Percentiles rank a stretch among this genome's conserved stretches.
phyloP scores from a whole-genome alignment of 305 asterid genomes.

The Fraxinus paxiana region DNA sequence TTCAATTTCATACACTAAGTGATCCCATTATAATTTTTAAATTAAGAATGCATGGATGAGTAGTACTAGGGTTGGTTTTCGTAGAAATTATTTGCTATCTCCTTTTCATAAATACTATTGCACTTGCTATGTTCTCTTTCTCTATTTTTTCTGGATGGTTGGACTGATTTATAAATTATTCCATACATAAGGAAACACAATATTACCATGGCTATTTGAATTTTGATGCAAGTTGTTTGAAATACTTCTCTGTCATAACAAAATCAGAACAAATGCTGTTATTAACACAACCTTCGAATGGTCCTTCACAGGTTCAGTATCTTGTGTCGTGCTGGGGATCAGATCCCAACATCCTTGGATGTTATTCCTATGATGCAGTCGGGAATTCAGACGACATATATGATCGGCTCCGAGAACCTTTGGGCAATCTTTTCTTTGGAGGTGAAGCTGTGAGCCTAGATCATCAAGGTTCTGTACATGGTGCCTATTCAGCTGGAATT shows the following conservation, averaged over 20 bases:
- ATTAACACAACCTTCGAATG: conserved; percentile 13
- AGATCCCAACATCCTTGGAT: conserved; percentile 76
- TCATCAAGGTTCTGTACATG: conserved; percentile 95
- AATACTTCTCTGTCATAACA: neutral
- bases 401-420: conserved; percentile 75
- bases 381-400: conserved; percentile 79
- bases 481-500: conserved; percentile 86
- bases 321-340: conserved; percentile 89
- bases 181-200: neutral
- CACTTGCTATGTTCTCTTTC: neutral
- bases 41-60: neutral
- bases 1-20: neutral
- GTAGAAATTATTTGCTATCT: neutral
- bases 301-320: conserved; percentile 56
- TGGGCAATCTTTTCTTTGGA: conserved; percentile 85
- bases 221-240: neutral
- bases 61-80: neutral
- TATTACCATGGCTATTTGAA: neutral
- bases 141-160: neutral
- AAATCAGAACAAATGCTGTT: neutral
- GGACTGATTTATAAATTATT: neutral
- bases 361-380: conserved; percentile 85
- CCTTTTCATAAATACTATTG: neutral
- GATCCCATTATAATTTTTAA: neutral
- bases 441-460: conserved; percentile 93